Percentiles rank a stretch among this genome's conserved stretches.
These are phyloP conservation scores for Emergomyces orientalis DNA, from an alignment of 2,329 filamentous ascomycete genomes.

Conservation along the genomic window DNA sequence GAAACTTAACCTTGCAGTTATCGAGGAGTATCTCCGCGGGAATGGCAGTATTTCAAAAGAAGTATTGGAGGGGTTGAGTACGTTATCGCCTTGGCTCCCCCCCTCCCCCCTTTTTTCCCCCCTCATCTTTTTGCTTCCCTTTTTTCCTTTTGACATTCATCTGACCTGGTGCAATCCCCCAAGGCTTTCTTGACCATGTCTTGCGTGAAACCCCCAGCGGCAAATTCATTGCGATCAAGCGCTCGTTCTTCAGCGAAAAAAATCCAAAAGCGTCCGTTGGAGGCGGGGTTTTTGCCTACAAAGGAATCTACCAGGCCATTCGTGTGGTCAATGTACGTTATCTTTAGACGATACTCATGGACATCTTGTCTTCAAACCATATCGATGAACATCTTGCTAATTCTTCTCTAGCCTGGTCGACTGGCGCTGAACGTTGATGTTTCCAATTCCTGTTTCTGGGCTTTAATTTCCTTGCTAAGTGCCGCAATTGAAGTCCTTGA, in stretches of 20 bases:
- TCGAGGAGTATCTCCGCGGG: conserved; percentile 58
- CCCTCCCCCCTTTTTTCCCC: neutral
- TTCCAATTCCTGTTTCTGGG: conserved; percentile 85
- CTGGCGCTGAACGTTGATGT: conserved; percentile 84
- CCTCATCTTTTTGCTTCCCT: neutral
- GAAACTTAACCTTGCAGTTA: conserved; percentile 56
- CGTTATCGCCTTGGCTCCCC: conserved; percentile 25
- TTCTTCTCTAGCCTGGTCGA: conserved; percentile 43
- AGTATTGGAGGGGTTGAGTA: conserved; percentile 69
- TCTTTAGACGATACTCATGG: too few relatives aligned
- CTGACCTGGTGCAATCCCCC: conserved; percentile 10
- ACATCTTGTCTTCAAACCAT: neutral
- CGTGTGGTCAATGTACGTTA: conserved; percentile 55
- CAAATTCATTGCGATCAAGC: conserved; percentile 61
- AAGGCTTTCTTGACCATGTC: conserved; percentile 78
- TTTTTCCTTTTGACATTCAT: neutral
- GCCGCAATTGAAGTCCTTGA: conserved; percentile 28
- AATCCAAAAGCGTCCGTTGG: conserved; percentile 49
- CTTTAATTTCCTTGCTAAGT: conserved; percentile 30
- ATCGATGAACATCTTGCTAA: conserved; percentile 16
- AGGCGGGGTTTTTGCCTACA: conserved; percentile 64
- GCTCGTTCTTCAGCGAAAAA: conserved; percentile 63
- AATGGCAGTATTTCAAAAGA: conserved; percentile 52
- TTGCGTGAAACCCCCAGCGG: conserved; percentile 69
- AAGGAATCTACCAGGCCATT: conserved; percentile 81